Conservation (phyloP, 2,329 filamentous ascomycete species). For the Claviceps lovelessii region DNA sequence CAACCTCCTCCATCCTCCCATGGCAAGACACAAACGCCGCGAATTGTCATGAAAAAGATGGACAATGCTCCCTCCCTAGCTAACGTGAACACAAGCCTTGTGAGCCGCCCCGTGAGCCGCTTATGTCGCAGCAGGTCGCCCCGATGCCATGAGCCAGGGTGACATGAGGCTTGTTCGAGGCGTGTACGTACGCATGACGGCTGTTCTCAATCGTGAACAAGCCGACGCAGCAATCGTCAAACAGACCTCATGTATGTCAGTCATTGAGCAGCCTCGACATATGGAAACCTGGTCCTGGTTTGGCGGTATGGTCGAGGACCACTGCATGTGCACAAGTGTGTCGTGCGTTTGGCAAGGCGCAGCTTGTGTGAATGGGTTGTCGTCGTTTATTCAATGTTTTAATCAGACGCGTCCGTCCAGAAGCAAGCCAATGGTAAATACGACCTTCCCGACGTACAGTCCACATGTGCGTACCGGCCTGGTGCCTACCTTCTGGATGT, state of each 20-base stretch:
- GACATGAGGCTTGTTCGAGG: not conserved
- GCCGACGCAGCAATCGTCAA: not conserved
- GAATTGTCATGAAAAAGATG: not conserved
- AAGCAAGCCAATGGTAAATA: too few species aligned
- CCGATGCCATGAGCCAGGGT: not conserved
- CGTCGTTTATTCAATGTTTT: too few species aligned
- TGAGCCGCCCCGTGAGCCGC: not conserved
- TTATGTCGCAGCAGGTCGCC: not conserved
- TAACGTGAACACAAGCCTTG: too few species aligned
- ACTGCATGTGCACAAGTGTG: not conserved
- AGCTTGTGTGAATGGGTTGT: not conserved
- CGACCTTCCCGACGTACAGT: too few species aligned
- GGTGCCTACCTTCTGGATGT: too few species aligned
- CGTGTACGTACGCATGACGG: not conserved
- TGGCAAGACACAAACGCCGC: not conserved
- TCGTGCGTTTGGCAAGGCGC: not conserved
- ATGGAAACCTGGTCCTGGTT: not conserved
- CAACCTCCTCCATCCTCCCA: not conserved
- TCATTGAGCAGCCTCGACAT: too few species aligned
- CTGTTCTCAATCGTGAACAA: too few species aligned
- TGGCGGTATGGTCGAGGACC: not conserved
- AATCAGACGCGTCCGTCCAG: too few species aligned
- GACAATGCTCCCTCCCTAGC: too few species aligned
- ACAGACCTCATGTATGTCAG: not conserved
- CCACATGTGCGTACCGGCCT: too few species aligned